Percentiles rank a stretch among this genome's conserved stretches.
Conservation (phyloP, 805 yeast genomes). For the Candida mattraensis region DNA sequence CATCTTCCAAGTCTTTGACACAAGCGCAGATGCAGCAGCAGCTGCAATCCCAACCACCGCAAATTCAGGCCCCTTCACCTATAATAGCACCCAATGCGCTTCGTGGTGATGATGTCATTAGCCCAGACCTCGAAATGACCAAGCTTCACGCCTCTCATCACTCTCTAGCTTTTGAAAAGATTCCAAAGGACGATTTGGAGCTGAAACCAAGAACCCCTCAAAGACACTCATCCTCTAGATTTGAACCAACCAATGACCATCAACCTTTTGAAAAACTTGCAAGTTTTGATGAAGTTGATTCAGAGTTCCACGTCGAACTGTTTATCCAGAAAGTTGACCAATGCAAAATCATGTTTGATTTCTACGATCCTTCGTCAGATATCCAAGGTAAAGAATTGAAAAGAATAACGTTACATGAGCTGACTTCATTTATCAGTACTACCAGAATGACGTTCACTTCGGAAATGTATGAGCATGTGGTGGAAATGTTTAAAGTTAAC, state of each 20-base stretch:
- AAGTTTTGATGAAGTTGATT: conserved; percentile 77
- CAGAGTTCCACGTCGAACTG: conserved; percentile 74
- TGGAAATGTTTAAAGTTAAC: conserved; percentile 84
- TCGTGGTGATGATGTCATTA: conserved; percentile 12
- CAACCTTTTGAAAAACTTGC: conserved; percentile 75
- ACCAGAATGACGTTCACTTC: conserved; percentile 85
- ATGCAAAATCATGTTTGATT: conserved; percentile 92
- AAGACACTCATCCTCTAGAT: conserved; percentile 88
- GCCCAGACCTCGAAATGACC: conserved; percentile 29
- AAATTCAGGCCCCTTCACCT: conserved; percentile 13
- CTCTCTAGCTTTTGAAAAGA: conserved; percentile 31
- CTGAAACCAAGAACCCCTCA: conserved; percentile 71
- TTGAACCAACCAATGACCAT: conserved; percentile 71
- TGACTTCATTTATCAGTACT: conserved; percentile 81
- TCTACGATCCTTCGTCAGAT: conserved; percentile 89
- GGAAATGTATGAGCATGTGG: conserved; percentile 85
- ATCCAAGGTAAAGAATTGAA: conserved; percentile 91
- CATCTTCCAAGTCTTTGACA: conserved; percentile 19
- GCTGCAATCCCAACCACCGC: conserved; percentile 13
- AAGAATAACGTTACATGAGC: conserved; percentile 80
- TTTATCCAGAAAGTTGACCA: conserved; percentile 90
- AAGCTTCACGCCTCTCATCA: conserved; percentile 32
- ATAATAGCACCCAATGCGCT: conserved; percentile 5
- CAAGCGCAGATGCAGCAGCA: conserved; percentile 14
- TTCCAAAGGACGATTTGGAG: conserved; percentile 71